Conservation (phyloP, 345 rosid species). For the Mercurialis annua region DNA sequence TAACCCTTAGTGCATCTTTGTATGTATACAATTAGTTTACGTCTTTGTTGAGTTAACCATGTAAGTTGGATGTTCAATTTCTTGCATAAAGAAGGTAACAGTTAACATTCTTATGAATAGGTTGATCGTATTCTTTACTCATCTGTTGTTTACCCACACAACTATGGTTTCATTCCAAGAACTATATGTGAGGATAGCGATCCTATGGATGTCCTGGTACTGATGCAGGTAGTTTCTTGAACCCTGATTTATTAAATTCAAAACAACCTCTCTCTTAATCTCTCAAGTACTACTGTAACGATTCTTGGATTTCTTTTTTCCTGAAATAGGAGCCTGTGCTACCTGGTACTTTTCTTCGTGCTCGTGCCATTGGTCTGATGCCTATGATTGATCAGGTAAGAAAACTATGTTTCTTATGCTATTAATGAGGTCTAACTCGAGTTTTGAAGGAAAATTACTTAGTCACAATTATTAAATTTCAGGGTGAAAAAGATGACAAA, state of each 20-base stretch:
- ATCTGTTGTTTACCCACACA: slow-evolving; percentile 98
- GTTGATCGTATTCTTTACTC: slow-evolving; percentile 96
- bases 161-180: slow-evolving; percentile 96
- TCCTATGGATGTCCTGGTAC: slow-evolving; percentile 91
- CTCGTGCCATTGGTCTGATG: slow-evolving; percentile 98
- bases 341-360: slow-evolving; percentile 92
- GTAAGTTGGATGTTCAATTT: neutral
- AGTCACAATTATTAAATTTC: slow-evolving; percentile 15
- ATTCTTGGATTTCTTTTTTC: slow-evolving; percentile 13
- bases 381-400: slow-evolving; percentile 96
- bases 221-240: slow-evolving; percentile 78
- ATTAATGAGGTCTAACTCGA: neutral
- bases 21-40: neutral
- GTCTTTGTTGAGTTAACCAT: neutral
- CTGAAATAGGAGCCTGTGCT: slow-evolving; percentile 74
- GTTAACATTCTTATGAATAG: slow-evolving; percentile 36
- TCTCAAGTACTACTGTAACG: slow-evolving; percentile 2
- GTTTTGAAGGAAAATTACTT: neutral
- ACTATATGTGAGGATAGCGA: slow-evolving; percentile 97
- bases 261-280: slow-evolving; percentile 2
- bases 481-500: slow-evolving; percentile 99
- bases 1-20: neutral
- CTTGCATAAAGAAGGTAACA: neutral
- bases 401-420: neutral
- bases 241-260: slow-evolving; percentile 3